phyloP scores from a whole-genome alignment of 2,329 filamentous ascomycete species.

The Mycogone perniciosa region DNA sequence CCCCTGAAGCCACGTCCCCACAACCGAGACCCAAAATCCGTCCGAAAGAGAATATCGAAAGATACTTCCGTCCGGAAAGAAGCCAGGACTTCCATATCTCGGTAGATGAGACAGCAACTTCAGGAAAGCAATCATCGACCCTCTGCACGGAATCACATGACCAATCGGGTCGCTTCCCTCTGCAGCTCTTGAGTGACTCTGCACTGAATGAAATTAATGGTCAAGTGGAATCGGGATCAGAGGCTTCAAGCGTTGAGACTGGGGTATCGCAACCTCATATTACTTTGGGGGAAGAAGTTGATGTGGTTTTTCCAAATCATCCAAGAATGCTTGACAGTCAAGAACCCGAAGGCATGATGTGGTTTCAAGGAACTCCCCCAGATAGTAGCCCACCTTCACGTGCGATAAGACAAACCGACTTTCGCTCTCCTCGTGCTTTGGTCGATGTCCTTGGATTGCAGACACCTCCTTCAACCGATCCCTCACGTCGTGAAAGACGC shows the following conservation, averaged over 20 bases:
- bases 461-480: slow-evolving; percentile 23
- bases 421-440: not conserved
- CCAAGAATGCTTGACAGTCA: not conserved
- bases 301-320: not conserved
- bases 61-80: slow-evolving; percentile 23
- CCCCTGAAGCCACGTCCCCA: not conserved
- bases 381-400: not conserved
- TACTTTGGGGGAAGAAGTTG: not conserved
- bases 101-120: slow-evolving; percentile 29
- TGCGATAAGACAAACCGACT: not conserved
- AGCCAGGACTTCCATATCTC: slow-evolving; percentile 27
- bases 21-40: slow-evolving; percentile 8
- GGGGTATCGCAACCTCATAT: not conserved
- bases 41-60: slow-evolving; percentile 22
- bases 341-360: not conserved
- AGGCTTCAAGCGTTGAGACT: slow-evolving; percentile 1
- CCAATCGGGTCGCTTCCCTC: slow-evolving; percentile 7
- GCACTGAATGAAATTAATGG: slow-evolving; percentile 17
- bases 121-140: not conserved
- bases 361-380: not conserved
- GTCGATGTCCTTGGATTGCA: slow-evolving; percentile 10
- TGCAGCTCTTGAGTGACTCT: slow-evolving; percentile 15
- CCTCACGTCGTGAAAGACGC: slow-evolving; percentile 8
- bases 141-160: not conserved
- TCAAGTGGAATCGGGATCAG: slow-evolving; percentile 11